Conservation (phyloP, 202 grass and related monocot genomes). For the Saccharum hybrid region DNA sequence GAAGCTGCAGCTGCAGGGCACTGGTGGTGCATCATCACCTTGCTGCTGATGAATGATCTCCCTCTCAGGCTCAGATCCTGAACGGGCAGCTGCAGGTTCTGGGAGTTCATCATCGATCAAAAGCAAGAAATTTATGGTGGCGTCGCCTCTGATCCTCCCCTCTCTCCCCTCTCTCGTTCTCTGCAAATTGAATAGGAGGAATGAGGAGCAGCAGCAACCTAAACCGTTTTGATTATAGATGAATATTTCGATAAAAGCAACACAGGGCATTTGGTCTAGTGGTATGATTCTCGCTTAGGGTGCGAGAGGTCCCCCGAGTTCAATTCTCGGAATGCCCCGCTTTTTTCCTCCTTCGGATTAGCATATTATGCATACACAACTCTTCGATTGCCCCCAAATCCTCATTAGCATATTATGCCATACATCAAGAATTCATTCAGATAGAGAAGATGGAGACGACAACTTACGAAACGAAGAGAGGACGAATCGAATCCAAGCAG, state of each 20-base stretch:
- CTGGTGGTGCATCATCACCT: not conserved
- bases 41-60: not conserved
- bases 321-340: conserved; percentile 90
- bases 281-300: conserved; percentile 97
- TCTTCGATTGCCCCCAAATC: no score
- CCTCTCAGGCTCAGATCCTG: not conserved
- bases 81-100: conserved; percentile 4
- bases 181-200: not conserved
- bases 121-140: not conserved
- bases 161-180: not conserved
- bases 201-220: not conserved
- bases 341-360: not conserved
- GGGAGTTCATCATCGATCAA: not conserved
- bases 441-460: not conserved
- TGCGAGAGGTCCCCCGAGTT: conserved; percentile 97
- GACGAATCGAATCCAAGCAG: not conserved
- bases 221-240: no score
- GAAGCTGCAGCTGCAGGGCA: not conserved
- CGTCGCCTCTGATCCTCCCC: not conserved
- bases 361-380: not conserved
- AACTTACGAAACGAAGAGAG: not conserved
- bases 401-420: no score
- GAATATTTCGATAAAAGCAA: not conserved
- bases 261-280: conserved; percentile 92
- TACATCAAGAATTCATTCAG: not conserved